Evolutionary conservation across 345 rosid species (phyloP), one percentile per base, ranked within the genome.

Genomic region (Boechera divaricarpa): DNA sequence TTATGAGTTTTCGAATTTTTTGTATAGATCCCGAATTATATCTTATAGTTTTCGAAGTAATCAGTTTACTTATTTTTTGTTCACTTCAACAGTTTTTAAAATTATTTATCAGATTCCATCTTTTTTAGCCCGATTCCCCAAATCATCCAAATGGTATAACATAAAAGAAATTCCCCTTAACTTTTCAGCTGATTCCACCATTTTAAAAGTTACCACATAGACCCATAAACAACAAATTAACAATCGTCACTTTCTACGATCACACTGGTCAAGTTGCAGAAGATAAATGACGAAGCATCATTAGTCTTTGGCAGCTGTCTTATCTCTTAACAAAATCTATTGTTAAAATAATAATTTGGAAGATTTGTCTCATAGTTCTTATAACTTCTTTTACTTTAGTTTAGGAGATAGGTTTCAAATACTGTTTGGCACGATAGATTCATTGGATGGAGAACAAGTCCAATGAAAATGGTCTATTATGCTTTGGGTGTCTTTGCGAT

Each of bases 271-370:
- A 38, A 38, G 16, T 45, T 42, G 47, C 13, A 42, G 9, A 45
- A 59, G 39, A 57, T 10, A 59, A 16, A 59, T 7, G 63, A 35
- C 64, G 26, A 59, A 58, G 11, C 42, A 55, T 26, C 59, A 4
- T 10, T 33, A 60, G 31, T 60, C 29, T 60, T 60, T 60, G 29
- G 45, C 65, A 38, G 26, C 48, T 61, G 48, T 38, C 65, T 10
- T 38, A 18, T 60, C 45, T 18, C 38, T 35, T 16, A 10, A 21
- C 10, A 9, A 8, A 32, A 21, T 3, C 10, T 56, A 13, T 29
- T 12, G 10, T 13, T n/a, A n/a, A 33, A 16, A 59, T 59, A 26
- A 0, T 16, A n/a, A n/a, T 33, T 11, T 58, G 63, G 28, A 61
- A 38, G 5, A 61, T 38, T 10, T 18, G 48, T 35, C 65, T 36